A percentile compares a stretch with the other conserved stretches of the same genome.
Evolutionary conservation across 768 basidiomycete genomes (phyloP).

Genomic region (Trametes cingulata): DNA sequence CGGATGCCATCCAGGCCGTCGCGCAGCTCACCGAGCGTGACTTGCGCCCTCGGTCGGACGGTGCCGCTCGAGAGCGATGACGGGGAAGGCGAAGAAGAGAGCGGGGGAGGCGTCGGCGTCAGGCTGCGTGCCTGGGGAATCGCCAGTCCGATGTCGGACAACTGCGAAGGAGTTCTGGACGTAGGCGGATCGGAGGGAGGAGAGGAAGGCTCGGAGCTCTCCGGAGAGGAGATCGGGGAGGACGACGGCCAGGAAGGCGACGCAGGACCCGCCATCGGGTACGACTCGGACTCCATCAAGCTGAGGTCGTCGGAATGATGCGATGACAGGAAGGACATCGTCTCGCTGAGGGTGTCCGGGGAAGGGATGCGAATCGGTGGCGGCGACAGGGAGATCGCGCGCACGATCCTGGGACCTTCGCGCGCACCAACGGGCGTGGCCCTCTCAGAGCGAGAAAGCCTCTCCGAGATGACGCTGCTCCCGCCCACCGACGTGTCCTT

Average conservation of each 20-base stretch:
- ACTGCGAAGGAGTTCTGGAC: conserved; percentile 10
- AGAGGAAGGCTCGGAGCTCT: conserved; percentile 24
- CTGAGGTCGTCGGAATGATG: conserved; percentile 75
- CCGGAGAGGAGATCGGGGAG: conserved; percentile 28
- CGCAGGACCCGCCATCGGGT: conserved; percentile 29
- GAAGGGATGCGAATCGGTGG: conserved; percentile 47
- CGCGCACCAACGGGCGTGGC: conserved; percentile 22
- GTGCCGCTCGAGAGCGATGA: conserved; percentile 38
- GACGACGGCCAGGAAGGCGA: conserved; percentile 40
- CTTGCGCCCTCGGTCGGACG: conserved; percentile 36
- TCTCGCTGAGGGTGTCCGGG: conserved; percentile 34
- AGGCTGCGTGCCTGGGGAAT: conserved; percentile 1
- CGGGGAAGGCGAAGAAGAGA: conserved; percentile 36
- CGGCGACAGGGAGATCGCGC: conserved; percentile 42
- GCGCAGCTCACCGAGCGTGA: conserved; percentile 46
- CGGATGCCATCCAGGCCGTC: conserved; percentile 59
- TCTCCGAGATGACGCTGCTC: conserved; percentile 36
- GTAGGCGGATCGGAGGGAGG: conserved; percentile 13
- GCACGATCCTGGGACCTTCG: conserved; percentile 11
- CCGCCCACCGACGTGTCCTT: conserved; percentile 49
- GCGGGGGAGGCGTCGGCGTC: conserved; percentile 31
- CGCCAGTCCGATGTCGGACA: conserved; percentile 12
- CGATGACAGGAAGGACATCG: conserved; percentile 50
- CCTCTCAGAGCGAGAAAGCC: conserved; percentile 6
- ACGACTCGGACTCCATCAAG: conserved; percentile 42